Evolutionary conservation across 2,329 filamentous ascomycete species (phyloP).

Genomic region (Grosmannia clavigera): DNA sequence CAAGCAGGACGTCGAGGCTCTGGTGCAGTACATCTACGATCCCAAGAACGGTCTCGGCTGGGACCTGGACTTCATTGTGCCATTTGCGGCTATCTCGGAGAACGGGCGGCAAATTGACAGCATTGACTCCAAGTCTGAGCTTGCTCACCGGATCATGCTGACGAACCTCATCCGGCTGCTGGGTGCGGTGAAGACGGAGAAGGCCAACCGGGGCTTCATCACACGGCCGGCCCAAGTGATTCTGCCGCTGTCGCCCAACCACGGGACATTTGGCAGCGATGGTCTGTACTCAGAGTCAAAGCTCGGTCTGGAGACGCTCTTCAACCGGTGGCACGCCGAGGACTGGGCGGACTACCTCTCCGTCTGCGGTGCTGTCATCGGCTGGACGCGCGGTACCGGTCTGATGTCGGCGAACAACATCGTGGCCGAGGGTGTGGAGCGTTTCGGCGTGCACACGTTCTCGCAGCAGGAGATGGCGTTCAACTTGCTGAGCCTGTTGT

Average conservation of each 20-base stretch:
- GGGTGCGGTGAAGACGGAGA: conserved; percentile 82
- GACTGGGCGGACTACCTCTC: conserved; percentile 96
- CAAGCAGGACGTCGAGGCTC: conserved; percentile 91
- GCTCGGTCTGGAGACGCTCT: conserved; percentile 88
- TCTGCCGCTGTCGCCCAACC: conserved; percentile 89
- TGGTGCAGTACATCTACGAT: conserved; percentile 95
- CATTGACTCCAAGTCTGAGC: conserved; percentile 94
- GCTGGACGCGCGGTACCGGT: conserved; percentile 96
- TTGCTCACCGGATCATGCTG: conserved; percentile 97
- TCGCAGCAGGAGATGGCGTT: conserved; percentile 99
- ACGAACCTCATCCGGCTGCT: conserved; percentile 91
- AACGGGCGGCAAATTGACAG: conserved; percentile 94
- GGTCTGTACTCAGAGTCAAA: conserved; percentile 95
- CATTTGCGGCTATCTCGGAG: conserved; percentile 95
- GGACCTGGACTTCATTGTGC: conserved; percentile 93
- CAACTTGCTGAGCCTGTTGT: conserved; percentile 93
- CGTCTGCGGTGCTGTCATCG: conserved; percentile 95
- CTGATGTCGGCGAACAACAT: conserved; percentile 54
- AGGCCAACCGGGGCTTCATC: conserved; percentile 76
- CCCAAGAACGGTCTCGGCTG: conserved; percentile 91
- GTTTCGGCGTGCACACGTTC: conserved; percentile 93
- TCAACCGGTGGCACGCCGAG: conserved; percentile 97
- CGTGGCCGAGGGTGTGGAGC: conserved; percentile 92
- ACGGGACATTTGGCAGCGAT: conserved; percentile 95
- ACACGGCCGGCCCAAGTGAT: conserved; percentile 95